These are phyloP conservation scores for Neonectria magnoliae DNA, from an alignment of 2,329 filamentous ascomycete species.

Conservation along the genomic window DNA sequence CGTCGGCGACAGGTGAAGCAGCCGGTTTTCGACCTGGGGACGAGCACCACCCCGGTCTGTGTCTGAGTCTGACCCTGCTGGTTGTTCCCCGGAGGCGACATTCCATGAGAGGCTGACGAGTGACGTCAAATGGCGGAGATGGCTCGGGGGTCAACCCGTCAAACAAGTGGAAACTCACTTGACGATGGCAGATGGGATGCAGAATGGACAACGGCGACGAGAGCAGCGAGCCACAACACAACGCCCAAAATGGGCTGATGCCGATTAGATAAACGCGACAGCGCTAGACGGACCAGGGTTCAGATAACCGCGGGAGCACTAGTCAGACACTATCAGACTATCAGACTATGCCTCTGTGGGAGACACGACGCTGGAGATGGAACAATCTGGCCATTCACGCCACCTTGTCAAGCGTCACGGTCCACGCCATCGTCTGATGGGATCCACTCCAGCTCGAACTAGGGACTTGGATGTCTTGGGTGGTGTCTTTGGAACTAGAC, in stretches of 20 bases:
- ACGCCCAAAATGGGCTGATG: slow-evolving; percentile 11
- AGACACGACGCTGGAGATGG: background rate
- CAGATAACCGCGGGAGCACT: slow-evolving; percentile 23
- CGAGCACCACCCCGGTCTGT: background rate
- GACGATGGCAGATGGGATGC: background rate
- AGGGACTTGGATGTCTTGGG: background rate
- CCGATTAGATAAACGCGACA: slow-evolving; percentile 20
- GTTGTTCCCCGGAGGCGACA: background rate
- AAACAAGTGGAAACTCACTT: no score
- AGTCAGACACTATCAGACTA: background rate
- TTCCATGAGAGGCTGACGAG: background rate
- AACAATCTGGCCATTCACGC: slow-evolving; percentile 4
- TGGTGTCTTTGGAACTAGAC: no score
- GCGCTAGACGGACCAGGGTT: slow-evolving; percentile 3
- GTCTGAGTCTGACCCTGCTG: background rate
- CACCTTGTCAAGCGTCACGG: background rate
- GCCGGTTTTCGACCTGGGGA: slow-evolving; percentile 20
- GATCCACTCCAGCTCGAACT: slow-evolving; percentile 5
- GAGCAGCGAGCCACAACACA: background rate
- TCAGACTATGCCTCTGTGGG: background rate
- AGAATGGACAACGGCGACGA: background rate
- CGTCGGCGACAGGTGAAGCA: slow-evolving; percentile 19
- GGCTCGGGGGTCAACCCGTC: no score
- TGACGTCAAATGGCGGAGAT: no score
- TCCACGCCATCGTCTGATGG: slow-evolving; percentile 1